Conservation (phyloP, 495 filamentous ascomycete genomes). For the Penicillium manginii region DNA sequence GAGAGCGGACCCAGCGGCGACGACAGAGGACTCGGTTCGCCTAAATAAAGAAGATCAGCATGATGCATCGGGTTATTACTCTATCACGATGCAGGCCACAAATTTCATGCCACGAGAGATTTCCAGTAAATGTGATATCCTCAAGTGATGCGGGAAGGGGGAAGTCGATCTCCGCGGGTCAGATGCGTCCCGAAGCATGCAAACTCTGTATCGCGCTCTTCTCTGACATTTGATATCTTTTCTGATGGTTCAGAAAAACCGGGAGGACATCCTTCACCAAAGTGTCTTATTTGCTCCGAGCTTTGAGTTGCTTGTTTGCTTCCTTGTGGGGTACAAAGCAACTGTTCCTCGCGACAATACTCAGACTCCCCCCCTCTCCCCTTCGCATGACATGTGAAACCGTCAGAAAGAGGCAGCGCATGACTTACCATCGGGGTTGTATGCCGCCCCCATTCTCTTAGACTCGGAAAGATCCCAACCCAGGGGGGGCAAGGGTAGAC, state of each 20-base stretch:
- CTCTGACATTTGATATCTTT: not conserved
- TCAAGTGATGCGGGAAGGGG: constrained; percentile 24
- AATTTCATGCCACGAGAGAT: constrained; percentile 10
- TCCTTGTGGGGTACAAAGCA: not conserved
- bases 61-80: constrained; percentile 6
- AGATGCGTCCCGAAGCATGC: constrained; percentile 24
- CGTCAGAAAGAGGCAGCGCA: constrained; percentile 18
- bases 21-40: constrained; percentile 52
- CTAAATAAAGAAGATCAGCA: constrained; percentile 33
- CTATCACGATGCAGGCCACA: not conserved
- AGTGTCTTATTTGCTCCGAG: not conserved
- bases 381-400: constrained; percentile 25
- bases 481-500: constrained; percentile 9
- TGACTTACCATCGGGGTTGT: constrained; percentile 49
- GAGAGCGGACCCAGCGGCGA: constrained; percentile 49
- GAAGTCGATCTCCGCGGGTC: constrained; percentile 18
- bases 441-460: constrained; percentile 45
- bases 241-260: not conserved
- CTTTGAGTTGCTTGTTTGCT: not conserved
- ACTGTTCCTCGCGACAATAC: not conserved
- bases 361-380: not conserved
- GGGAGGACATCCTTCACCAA: not conserved
- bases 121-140: constrained; percentile 12
- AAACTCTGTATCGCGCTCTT: not conserved
- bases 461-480: constrained; percentile 10